Evolutionary conservation across 192 early-diverging fungal species (phyloP).

Genomic region (Entomortierella parvispora): DNA sequence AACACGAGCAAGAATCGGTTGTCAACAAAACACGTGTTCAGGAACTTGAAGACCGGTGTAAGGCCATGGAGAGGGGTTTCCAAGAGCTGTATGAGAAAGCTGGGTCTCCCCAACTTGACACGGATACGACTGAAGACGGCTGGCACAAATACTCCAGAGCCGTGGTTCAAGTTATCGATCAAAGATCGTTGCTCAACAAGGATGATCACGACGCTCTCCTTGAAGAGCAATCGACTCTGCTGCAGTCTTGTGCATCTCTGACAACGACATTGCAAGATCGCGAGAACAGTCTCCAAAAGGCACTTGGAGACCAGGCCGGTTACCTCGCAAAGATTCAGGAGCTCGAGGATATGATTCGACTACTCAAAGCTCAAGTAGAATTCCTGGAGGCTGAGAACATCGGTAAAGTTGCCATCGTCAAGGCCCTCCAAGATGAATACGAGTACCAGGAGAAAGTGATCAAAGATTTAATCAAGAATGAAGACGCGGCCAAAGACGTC

Average conservation of each 20-base stretch:
- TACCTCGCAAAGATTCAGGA: slow-evolving; percentile 31
- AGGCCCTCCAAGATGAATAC: slow-evolving; percentile 39
- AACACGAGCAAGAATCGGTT: slow-evolving; percentile 11
- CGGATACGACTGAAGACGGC: background rate
- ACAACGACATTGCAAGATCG: slow-evolving; percentile 9
- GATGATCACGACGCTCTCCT: slow-evolving; percentile 17
- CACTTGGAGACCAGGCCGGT: slow-evolving; percentile 13
- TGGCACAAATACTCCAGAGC: slow-evolving; percentile 25
- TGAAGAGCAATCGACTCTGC: slow-evolving; percentile 1
- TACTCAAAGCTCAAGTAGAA: slow-evolving; percentile 27
- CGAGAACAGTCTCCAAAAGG: slow-evolving; percentile 7
- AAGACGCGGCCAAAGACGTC: slow-evolving; percentile 38
- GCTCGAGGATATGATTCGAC: slow-evolving; percentile 36
- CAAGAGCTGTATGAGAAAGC: slow-evolving; percentile 18
- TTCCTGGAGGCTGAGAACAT: slow-evolving; percentile 46
- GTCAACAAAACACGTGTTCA: slow-evolving; percentile 7
- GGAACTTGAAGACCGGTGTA: slow-evolving; percentile 22
- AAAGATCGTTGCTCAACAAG: slow-evolving; percentile 36
- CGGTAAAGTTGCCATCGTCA: slow-evolving; percentile 44
- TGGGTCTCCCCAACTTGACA: slow-evolving; percentile 2
- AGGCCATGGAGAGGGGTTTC: slow-evolving; percentile 23
- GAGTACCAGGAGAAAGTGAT: slow-evolving; percentile 49
- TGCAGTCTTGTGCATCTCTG: background rate
- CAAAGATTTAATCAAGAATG: slow-evolving; percentile 41
- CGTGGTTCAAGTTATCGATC: slow-evolving; percentile 8